phyloP scores from a whole-genome alignment of 768 basidiomycete genomes.

The Arthromyces matolae region DNA sequence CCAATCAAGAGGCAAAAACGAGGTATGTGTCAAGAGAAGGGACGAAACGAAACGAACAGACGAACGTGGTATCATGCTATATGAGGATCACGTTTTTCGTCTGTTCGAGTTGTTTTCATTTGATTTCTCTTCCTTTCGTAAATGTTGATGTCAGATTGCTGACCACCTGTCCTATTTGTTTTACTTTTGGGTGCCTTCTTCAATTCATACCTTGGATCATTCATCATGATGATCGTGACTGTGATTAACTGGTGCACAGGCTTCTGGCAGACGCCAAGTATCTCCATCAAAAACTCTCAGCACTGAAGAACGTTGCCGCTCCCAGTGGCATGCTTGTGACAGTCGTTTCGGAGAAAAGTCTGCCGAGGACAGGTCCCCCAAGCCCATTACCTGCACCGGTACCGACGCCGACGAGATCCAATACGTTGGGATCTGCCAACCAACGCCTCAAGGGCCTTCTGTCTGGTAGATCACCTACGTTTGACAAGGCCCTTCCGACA shows the following conservation, averaged over 20 bases:
- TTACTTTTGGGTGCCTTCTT: background rate
- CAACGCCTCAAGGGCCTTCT: slow-evolving; percentile 45
- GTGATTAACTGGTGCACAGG: slow-evolving; percentile 35
- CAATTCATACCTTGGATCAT: background rate
- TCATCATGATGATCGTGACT: no score
- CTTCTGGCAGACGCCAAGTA: slow-evolving; percentile 77
- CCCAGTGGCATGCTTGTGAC: slow-evolving; percentile 81
- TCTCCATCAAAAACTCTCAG: slow-evolving; percentile 71
- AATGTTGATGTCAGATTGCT: slow-evolving; percentile 5
- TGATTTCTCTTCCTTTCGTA: background rate
- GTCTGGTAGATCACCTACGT: slow-evolving; percentile 32
- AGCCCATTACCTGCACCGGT: slow-evolving; percentile 21
- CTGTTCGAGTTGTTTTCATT: background rate
- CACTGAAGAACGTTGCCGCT: slow-evolving; percentile 67
- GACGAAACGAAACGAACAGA: background rate
- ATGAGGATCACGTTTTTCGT: background rate
- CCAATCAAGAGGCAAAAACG: slow-evolving; percentile 78
- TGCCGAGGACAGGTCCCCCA: slow-evolving; percentile 32
- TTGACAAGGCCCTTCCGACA: slow-evolving; percentile 35
- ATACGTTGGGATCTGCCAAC: slow-evolving; percentile 33
- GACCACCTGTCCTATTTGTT: background rate
- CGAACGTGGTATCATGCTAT: background rate
- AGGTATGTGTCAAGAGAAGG: slow-evolving; percentile 47
- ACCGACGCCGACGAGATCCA: slow-evolving; percentile 33
- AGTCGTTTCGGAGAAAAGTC: slow-evolving; percentile 77